Percentiles rank a stretch among this genome's conserved stretches.
phyloP scores from a whole-genome alignment of 345 rosid species.

The Arabis alpina region DNA sequence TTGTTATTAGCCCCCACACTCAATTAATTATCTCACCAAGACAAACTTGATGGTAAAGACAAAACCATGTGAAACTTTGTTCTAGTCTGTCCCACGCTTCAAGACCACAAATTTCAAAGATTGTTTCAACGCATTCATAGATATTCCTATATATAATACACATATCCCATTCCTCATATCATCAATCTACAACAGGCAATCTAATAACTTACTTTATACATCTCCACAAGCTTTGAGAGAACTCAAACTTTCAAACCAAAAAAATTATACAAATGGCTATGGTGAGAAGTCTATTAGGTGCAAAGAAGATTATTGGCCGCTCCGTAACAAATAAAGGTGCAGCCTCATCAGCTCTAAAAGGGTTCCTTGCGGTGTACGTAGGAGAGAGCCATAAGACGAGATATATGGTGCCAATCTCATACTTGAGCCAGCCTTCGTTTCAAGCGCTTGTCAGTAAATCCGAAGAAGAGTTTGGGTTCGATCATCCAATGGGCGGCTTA shows the following conservation, averaged over 20 bases:
- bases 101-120: slow-evolving; percentile 15
- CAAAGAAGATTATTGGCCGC: slow-evolving; percentile 30
- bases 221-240: slow-evolving; percentile 1
- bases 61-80: slow-evolving; percentile 37
- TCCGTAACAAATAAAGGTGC: slow-evolving; percentile 23
- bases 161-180: slow-evolving; percentile 3
- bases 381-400: slow-evolving; percentile 52
- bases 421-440: slow-evolving; percentile 48
- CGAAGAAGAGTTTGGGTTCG: slow-evolving; percentile 55
- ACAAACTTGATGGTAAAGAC: slow-evolving; percentile 21
- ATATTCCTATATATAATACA: slow-evolving; percentile 33
- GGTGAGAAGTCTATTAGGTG: slow-evolving; percentile 19
- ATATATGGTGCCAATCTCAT: slow-evolving; percentile 52
- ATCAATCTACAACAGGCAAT: slow-evolving; percentile 31
- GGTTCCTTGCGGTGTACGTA: slow-evolving; percentile 53
- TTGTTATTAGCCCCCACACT: slow-evolving; percentile 11
- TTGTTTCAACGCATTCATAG: slow-evolving; percentile 6
- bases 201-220: slow-evolving; percentile 28
- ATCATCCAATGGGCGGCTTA: slow-evolving; percentile 58
- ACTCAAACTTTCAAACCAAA: neutral
- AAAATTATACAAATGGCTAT: slow-evolving; percentile 26
- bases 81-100: slow-evolving; percentile 21
- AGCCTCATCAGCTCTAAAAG: slow-evolving; percentile 40
- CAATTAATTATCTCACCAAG: slow-evolving; percentile 13
- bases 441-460: slow-evolving; percentile 50